These are phyloP conservation scores for Lactuca sativa DNA, from an alignment of 129 eudicot species.

Conservation along the genomic window DNA sequence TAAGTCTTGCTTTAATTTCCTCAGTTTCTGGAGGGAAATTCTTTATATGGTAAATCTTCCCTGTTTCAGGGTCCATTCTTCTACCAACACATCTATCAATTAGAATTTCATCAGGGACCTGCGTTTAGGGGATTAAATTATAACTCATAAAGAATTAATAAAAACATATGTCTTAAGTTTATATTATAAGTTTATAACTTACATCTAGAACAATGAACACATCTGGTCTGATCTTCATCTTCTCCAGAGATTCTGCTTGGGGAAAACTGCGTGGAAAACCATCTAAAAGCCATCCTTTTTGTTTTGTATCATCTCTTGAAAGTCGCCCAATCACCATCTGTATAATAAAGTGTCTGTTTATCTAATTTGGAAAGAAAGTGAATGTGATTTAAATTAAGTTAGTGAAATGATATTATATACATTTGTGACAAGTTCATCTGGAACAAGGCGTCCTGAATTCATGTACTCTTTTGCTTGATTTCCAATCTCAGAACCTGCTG, in stretches of 20 bases:
- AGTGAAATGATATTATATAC: constrained; percentile 41
- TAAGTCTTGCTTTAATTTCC: constrained; percentile 77
- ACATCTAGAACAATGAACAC: constrained; percentile 76
- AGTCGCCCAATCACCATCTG: constrained; percentile 89
- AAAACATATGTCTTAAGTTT: background rate
- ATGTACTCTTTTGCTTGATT: constrained; percentile 92
- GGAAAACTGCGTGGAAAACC: constrained; percentile 87
- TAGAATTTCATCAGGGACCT: constrained; percentile 97
- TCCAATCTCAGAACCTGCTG: constrained; percentile 94
- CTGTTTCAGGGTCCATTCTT: constrained; percentile 91
- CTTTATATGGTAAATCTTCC: constrained; percentile 82
- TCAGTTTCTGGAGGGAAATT: constrained; percentile 83
- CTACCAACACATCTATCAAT: constrained; percentile 98
- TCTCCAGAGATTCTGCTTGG: constrained; percentile 87
- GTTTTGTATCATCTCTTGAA: constrained; percentile 73
- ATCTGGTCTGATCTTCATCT: constrained; percentile 84
- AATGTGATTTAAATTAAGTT: constrained; percentile 1
- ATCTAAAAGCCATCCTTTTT: constrained; percentile 97
- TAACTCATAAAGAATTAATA: constrained; percentile 1
- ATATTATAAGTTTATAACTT: constrained; percentile 33
- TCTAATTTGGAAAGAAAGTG: background rate
- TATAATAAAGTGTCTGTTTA: constrained; percentile 14
- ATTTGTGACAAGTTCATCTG: constrained; percentile 90
- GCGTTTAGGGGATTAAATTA: constrained; percentile 17
- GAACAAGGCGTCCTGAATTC: constrained; percentile 90